These are phyloP conservation scores for Apiotrichum laibachii DNA, from an alignment of 1,284 basidiomycete genomes.

Conservation along the genomic window DNA sequence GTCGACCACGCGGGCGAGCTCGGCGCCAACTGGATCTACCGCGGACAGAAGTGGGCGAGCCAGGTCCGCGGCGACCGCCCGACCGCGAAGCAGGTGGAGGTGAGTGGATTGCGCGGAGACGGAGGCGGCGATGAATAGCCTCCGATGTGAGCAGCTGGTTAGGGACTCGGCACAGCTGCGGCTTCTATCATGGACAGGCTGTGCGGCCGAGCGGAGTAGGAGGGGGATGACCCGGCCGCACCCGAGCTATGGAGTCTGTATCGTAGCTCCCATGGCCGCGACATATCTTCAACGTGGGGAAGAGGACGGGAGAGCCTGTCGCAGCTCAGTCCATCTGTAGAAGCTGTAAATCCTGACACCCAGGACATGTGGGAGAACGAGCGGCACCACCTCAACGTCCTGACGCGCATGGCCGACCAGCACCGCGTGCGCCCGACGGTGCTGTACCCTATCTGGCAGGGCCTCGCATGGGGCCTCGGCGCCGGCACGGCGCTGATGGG, in stretches of 20 bases:
- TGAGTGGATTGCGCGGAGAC: constrained; percentile 43
- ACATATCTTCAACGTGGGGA: too few species aligned
- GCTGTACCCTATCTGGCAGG: constrained; percentile 77
- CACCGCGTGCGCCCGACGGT: constrained; percentile 80
- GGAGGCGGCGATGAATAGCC: too few species aligned
- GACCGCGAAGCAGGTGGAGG: constrained; percentile 72
- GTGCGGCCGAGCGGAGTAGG: too few species aligned
- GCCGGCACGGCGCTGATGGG: constrained; percentile 82
- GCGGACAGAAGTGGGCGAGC: constrained; percentile 66
- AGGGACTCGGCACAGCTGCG: too few species aligned
- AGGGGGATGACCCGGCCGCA: too few species aligned
- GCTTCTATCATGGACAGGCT: too few species aligned
- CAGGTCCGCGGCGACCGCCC: constrained; percentile 64
- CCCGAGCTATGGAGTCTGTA: too few species aligned
- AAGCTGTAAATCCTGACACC: background rate
- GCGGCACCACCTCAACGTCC: constrained; percentile 82
- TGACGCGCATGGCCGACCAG: constrained; percentile 78
- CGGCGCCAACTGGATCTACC: constrained; percentile 89
- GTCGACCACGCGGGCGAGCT: constrained; percentile 92
- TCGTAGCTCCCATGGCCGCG: too few species aligned
- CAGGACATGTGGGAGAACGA: constrained; percentile 97
- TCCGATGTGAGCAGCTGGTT: background rate
- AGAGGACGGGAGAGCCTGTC: too few species aligned
- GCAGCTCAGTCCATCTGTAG: too few species aligned
- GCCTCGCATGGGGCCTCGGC: constrained; percentile 80